Evolutionary conservation across 1,284 basidiomycete genomes (phyloP).

Genomic region (Boletus subluridellus): DNA sequence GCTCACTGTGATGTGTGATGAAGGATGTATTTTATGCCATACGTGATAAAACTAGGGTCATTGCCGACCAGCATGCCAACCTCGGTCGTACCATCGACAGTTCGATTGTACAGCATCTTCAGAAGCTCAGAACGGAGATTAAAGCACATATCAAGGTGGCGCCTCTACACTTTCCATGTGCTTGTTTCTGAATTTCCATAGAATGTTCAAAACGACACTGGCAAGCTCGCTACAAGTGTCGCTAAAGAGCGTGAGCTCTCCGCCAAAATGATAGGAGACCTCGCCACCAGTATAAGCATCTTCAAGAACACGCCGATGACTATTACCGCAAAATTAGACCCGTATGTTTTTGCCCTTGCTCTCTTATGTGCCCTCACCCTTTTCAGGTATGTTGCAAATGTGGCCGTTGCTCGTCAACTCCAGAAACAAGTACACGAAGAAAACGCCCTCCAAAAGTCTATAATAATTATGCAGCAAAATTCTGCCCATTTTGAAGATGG

Average conservation of each 20-base stretch:
- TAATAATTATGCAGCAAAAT: conserved; percentile 98
- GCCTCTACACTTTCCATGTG: conserved; percentile 10
- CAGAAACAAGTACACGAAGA: conserved; percentile 95
- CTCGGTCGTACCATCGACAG: conserved; percentile 95
- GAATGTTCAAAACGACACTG: conserved; percentile 98
- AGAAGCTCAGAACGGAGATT: conserved; percentile 91
- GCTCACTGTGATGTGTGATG: background rate
- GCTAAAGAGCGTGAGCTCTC: conserved; percentile 94
- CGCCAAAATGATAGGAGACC: conserved; percentile 82
- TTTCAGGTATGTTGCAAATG: conserved; percentile 66
- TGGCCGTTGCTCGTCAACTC: conserved; percentile 82
- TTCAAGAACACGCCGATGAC: conserved; percentile 96
- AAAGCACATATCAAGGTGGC: conserved; percentile 93
- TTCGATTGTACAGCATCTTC: conserved; percentile 96
- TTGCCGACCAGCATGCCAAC: conserved; percentile 96
- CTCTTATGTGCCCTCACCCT: background rate
- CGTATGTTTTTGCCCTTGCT: conserved; percentile 51
- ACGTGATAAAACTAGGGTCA: conserved; percentile 89
- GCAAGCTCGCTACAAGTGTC: conserved; percentile 90
- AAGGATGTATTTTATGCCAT: conserved; percentile 93
- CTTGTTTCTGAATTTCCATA: conserved; percentile 25
- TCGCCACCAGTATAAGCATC: conserved; percentile 82
- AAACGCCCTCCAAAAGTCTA: conserved; percentile 97
- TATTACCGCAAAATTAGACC: conserved; percentile 81
- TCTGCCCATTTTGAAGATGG: conserved; percentile 97